Conservation (phyloP, 108 stramenopile genomes). For the Craspedostauros australis region DNA sequence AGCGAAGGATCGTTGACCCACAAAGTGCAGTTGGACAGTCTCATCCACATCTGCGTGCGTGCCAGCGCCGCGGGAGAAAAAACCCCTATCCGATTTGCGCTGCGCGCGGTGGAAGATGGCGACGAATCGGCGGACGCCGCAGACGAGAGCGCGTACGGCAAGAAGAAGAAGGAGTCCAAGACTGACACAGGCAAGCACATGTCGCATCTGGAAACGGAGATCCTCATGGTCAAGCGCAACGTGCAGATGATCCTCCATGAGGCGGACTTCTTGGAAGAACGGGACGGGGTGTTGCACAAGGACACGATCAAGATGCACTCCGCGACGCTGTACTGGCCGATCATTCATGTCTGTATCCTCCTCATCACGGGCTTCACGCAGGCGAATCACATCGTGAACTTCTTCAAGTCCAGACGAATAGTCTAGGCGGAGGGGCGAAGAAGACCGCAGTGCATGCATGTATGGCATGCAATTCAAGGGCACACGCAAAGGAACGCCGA, state of each 20-base stretch:
- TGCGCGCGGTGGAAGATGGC: conserved; percentile 34
- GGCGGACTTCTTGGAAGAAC: conserved; percentile 70
- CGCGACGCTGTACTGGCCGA: conserved; percentile 81
- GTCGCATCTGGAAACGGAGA: conserved; percentile 57
- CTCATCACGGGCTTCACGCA: conserved; percentile 79
- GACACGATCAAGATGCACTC: conserved; percentile 70
- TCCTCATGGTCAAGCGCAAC: conserved; percentile 36
- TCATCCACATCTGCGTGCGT: conserved; percentile 23
- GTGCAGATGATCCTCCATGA: conserved; percentile 58
- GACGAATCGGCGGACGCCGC: conserved; percentile 7
- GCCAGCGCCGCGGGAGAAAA: not conserved
- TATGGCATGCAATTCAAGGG: too few species aligned
- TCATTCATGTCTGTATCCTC: conserved; percentile 68
- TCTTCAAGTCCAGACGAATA: conserved; percentile 72
- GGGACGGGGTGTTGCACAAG: conserved; percentile 66
- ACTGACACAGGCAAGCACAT: conserved; percentile 36
- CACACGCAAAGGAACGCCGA: too few species aligned
- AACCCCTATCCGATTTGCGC: conserved; percentile 14
- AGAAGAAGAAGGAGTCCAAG: not conserved
- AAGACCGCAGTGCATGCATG: too few species aligned
- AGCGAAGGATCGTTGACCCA: conserved; percentile 21
- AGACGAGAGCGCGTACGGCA: conserved; percentile 4
- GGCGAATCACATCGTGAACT: conserved; percentile 70
- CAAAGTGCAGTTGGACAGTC: conserved; percentile 17
- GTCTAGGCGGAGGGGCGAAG: conserved; percentile 47